Percentiles rank a stretch among this genome's conserved stretches.
phyloP scores from a whole-genome alignment of 176 grass and related monocot species.

The Oryza meyeriana region DNA sequence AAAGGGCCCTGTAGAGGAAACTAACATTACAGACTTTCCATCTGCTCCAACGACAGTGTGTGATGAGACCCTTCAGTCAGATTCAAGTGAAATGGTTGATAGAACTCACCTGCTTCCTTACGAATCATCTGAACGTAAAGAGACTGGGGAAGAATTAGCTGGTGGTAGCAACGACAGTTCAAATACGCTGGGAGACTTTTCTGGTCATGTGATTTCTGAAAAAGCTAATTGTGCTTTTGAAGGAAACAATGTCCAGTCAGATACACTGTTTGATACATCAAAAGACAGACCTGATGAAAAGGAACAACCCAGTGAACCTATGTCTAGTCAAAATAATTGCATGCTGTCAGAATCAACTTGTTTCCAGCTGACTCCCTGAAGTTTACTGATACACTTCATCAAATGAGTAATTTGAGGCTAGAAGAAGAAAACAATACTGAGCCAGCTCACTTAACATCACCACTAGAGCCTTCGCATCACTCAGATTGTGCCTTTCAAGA shows the following conservation, averaged over 20 bases:
- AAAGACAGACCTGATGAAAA: conserved; percentile 25
- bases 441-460: conserved; percentile 8
- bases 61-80: conserved; percentile 18
- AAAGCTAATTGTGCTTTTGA: conserved; percentile 23
- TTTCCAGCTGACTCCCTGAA: conserved; percentile 35
- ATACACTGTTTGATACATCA: conserved; percentile 15
- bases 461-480: conserved; percentile 10
- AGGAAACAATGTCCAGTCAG: conserved; percentile 11
- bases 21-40: not conserved
- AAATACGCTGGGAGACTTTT: not conserved
- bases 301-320: conserved; percentile 16
- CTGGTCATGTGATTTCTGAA: conserved; percentile 16
- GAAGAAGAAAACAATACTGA: conserved; percentile 24
- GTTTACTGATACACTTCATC: conserved; percentile 20
- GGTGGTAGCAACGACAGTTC: conserved; percentile 18
- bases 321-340: conserved; percentile 24
- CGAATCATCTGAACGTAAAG: conserved; percentile 10
- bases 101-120: not conserved
- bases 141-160: conserved; percentile 12
- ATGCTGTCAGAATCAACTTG: conserved; percentile 4
- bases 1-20: conserved; percentile 18
- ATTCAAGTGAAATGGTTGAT: conserved; percentile 33
- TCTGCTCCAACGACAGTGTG: conserved; percentile 7
- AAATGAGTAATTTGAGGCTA: conserved; percentile 35
- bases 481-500: conserved; percentile 31